Evolutionary conservation across 306 rosid genomes (phyloP).

Genomic region (Benincasa hispida): DNA sequence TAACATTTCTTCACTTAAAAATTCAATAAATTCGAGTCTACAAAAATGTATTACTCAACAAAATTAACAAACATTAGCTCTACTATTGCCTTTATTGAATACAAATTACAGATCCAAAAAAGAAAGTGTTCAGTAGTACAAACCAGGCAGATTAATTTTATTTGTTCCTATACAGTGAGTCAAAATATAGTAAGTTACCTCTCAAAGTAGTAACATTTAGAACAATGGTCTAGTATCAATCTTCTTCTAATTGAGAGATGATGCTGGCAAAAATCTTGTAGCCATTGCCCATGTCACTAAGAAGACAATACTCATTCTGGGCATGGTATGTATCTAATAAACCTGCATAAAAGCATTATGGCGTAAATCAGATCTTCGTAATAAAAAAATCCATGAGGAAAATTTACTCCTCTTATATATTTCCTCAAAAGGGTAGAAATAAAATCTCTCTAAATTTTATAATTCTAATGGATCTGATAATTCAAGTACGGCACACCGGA

Average conservation of each 20-base stretch:
- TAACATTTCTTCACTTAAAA: background rate
- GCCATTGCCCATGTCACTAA: conserved; percentile 76
- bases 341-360: conserved; percentile 37
- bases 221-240: background rate
- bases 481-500: too few relatives aligned
- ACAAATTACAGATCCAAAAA: background rate
- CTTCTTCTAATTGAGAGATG: conserved; percentile 61
- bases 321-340: conserved; percentile 85
- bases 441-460: background rate
- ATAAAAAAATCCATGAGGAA: background rate
- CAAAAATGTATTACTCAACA: background rate
- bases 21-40: too few relatives aligned
- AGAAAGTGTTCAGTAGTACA: background rate
- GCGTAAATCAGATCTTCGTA: conserved; percentile 7
- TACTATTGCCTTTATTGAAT: background rate
- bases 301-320: conserved; percentile 80
- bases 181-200: background rate
- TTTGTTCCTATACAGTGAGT: background rate
- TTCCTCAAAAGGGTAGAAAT: background rate
- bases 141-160: background rate
- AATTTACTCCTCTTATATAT: background rate
- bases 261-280: conserved; percentile 54
- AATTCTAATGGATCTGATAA: too few relatives aligned
- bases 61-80: background rate
- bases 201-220: background rate